phyloP scores from a whole-genome alignment of 2,329 filamentous ascomycete species.

The Diaporthe destruens region DNA sequence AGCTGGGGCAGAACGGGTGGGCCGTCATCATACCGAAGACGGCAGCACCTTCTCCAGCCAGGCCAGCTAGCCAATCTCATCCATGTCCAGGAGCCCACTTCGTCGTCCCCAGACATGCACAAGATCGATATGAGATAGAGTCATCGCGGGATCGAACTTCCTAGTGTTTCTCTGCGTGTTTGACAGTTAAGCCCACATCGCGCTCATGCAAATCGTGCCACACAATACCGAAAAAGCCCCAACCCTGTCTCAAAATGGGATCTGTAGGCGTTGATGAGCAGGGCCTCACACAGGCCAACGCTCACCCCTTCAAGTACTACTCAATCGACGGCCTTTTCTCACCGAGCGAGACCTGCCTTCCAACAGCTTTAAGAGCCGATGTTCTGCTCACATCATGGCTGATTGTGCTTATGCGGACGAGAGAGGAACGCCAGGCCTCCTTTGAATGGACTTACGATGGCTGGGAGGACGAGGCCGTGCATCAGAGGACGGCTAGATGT shows the following conservation, averaged over 20 bases:
- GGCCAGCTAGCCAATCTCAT: background rate
- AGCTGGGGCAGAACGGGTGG: background rate
- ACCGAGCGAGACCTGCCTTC: conserved; percentile 44
- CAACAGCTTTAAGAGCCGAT: conserved; percentile 56
- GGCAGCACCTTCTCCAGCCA: background rate
- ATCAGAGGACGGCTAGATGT: conserved; percentile 42
- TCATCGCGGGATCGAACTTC: background rate
- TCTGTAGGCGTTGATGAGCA: conserved; percentile 34
- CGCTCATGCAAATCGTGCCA: conserved; percentile 4
- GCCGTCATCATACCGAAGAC: conserved; percentile 1
- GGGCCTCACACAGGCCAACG: conserved; percentile 15
- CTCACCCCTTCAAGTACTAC: conserved; percentile 46
- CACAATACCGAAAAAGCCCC: background rate
- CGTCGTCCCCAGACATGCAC: background rate
- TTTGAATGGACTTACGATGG: conserved; percentile 56
- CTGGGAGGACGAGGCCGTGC: conserved; percentile 38
- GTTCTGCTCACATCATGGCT: conserved; percentile 59
- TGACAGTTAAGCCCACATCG: background rate
- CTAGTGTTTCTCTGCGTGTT: conserved; percentile 18
- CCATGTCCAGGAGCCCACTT: background rate
- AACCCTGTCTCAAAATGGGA: conserved; percentile 26
- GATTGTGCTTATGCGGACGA: conserved; percentile 56
- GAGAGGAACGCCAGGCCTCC: conserved; percentile 52
- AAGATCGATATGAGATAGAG: conserved; percentile 18
- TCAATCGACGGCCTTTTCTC: conserved; percentile 47